phyloP scores from a whole-genome alignment of 139 green algal genomes.

The Chlamydomonas urium region DNA sequence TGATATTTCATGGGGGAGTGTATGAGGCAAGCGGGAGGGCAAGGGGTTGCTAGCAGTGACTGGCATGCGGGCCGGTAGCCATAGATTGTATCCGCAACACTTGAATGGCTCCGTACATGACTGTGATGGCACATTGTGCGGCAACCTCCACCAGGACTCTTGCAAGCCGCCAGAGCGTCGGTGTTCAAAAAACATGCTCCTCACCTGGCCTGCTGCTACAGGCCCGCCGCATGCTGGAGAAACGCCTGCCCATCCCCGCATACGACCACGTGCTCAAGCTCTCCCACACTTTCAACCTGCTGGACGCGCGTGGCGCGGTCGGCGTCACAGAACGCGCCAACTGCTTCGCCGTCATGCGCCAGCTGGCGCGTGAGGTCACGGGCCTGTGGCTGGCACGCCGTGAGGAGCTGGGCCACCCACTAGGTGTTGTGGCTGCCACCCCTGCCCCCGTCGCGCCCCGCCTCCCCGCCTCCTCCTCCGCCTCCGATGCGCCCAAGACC shows the following conservation, averaged over 20 bases:
- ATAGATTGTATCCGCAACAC: too few species aligned
- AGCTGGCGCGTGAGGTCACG: constrained; percentile 19
- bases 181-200: too few species aligned
- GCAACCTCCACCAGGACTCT: too few species aligned
- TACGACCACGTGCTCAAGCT: constrained; percentile 98
- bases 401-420: constrained; percentile 85
- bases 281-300: constrained; percentile 95
- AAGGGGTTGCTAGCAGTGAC: too few species aligned
- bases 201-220: too few species aligned
- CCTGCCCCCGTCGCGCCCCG: not conserved
- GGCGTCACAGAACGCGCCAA: constrained; percentile 91
- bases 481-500: constrained; percentile 6
- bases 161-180: too few species aligned
- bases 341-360: constrained; percentile 91
- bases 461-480: not conserved
- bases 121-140: too few species aligned
- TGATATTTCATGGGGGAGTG: too few species aligned
- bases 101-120: too few species aligned
- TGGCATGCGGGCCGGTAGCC: too few species aligned
- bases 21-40: too few species aligned
- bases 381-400: constrained; percentile 82
- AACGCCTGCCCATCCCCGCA: constrained; percentile 88
- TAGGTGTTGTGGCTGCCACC: constrained; percentile 58
- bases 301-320: constrained; percentile 91
- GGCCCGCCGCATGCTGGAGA: constrained; percentile 78